Evolutionary conservation across 1,284 basidiomycete species (phyloP), one percentile per base, ranked within the genome.

Genomic region (Malassezia japonica): DNA sequence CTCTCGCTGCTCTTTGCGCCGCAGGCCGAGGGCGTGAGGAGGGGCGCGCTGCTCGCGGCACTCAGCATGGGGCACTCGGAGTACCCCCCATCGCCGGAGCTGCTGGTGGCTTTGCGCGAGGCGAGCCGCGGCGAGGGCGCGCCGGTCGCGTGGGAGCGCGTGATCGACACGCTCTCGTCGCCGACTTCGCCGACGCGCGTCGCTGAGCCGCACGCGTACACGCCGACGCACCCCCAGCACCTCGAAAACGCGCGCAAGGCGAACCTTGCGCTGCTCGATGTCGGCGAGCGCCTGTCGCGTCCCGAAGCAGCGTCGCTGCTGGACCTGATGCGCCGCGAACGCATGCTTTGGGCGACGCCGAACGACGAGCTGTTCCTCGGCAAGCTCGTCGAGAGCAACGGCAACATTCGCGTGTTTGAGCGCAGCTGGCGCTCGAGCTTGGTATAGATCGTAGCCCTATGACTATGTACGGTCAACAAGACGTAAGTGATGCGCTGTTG

Each of bases 341-440:
- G 46, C 29, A 41, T 46, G 13, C 43, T 59, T 16, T 65, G 64
- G 64, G 27, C 44, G 39, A 50, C 54, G 5, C 52, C 57, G 21
- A 67, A 67, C 48, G 67, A 70, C 46, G 67, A 70, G 41, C 39
- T 59, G 13, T 67, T 67, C 25, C 28, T 67, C 47, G 50, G 61
- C 34, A 68, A 67, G 53, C 45, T 70, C 31, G 61, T 68, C 28
- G 65, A 68, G 50, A 59, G 59, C 42, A 54, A 54, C 18, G 67
- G 65, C 9, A 70, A 64, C 32, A 50, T 61, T 5, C 44, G 59
- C 25, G 24, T 52, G n/a, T 69, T 70, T 33, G 57, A 59, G 31
- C 55, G 48, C 36, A 62, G 64, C 39, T 42, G 65, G 41, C 49
- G 55, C 13, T 25, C 36, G 20, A 42, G 27, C n/a, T 21, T 42